These are phyloP conservation scores for Parathielavia hyrcaniae DNA, from an alignment of 495 filamentous ascomycete genomes.

Conservation along the genomic window DNA sequence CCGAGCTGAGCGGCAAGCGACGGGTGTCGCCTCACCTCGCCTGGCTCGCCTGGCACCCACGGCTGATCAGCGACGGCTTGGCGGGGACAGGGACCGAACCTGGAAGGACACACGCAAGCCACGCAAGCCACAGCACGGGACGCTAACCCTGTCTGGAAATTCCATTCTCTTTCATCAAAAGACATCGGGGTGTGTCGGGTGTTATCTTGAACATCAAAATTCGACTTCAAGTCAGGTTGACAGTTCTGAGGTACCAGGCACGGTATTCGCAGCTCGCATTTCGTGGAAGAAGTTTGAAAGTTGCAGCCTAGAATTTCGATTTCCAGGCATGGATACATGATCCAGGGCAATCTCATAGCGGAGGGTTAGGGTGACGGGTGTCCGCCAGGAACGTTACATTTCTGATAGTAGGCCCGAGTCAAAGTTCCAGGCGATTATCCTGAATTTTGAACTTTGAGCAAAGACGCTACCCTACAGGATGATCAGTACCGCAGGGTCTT, in stretches of 20 bases:
- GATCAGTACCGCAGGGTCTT: neutral
- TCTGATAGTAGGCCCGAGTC: too few relatives aligned
- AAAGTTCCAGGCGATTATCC: too few relatives aligned
- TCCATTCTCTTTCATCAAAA: neutral
- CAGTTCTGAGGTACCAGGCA: too few relatives aligned
- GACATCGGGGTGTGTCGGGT: neutral
- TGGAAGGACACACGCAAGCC: constrained; percentile 3
- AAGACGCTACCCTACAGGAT: neutral
- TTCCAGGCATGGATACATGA: too few relatives aligned
- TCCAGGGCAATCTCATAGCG: too few relatives aligned
- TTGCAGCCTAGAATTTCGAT: neutral
- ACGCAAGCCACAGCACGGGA: constrained; percentile 9
- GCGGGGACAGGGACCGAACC: neutral
- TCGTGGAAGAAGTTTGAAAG: neutral
- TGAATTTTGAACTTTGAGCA: too few relatives aligned
- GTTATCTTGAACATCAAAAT: neutral
- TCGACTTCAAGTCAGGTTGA: too few relatives aligned
- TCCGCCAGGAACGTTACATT: too few relatives aligned
- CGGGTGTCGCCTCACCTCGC: constrained; percentile 16
- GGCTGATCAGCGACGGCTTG: constrained; percentile 7
- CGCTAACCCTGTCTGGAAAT: neutral
- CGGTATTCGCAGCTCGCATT: too few relatives aligned
- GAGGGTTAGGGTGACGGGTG: too few relatives aligned
- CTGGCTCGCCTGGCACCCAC: neutral
- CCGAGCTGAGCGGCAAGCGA: constrained; percentile 16